Conservation (phyloP, 768 basidiomycete genomes). For the Tylopilus intermedius region DNA sequence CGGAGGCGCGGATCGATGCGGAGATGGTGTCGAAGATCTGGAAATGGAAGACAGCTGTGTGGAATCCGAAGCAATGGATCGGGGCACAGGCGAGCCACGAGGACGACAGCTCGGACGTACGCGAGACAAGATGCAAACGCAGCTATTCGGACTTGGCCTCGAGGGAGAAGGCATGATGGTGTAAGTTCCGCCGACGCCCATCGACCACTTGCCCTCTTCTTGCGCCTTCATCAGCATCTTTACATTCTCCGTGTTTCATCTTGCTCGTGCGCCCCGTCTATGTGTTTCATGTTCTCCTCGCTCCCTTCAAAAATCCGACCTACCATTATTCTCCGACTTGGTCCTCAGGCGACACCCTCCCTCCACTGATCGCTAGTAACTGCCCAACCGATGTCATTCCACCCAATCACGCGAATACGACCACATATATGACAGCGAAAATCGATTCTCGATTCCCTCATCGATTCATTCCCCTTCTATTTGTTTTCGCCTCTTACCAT, state of each 20-base stretch:
- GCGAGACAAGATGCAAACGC: constrained; percentile 15
- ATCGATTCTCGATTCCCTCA: not conserved
- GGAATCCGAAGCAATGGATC: constrained; percentile 1
- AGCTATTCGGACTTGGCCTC: not conserved
- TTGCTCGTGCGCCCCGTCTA: not conserved
- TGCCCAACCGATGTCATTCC: not conserved
- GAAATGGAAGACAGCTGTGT: constrained; percentile 17
- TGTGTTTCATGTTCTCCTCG: not conserved
- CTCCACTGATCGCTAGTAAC: not conserved
- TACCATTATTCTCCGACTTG: not conserved
- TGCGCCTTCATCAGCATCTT: no score
- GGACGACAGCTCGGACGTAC: constrained; percentile 18
- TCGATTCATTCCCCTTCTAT: not conserved
- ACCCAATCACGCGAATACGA: not conserved
- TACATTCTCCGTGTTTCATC: not conserved
- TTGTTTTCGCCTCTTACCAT: not conserved
- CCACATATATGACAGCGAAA: not conserved
- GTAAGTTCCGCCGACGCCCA: constrained; percentile 1
- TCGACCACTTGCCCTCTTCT: not conserved
- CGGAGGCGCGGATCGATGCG: not conserved
- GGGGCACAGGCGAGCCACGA: constrained; percentile 2
- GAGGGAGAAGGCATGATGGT: constrained; percentile 16
- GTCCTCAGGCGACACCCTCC: not conserved
- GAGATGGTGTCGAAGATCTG: constrained; percentile 8
- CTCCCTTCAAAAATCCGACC: not conserved